Base-by-base conservation (phyloP, 345 rosid species). In the Leavenworthia alabamica region DNA sequence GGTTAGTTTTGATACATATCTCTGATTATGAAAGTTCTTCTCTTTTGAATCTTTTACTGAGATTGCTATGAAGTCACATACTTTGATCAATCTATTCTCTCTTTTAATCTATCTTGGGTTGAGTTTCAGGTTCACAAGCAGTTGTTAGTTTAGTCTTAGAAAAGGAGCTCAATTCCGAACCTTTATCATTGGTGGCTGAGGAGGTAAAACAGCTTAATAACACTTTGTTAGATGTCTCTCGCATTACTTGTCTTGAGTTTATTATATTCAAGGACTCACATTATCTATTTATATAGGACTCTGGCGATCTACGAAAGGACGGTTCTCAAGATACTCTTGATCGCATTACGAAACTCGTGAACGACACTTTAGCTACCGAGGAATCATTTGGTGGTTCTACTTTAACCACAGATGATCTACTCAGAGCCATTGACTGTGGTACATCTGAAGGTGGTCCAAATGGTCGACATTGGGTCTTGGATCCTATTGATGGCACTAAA, bases 401-500 rank as follows among this genome's bases (percentile, higher is more conserved):
- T 60, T 76, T 93, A 53, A 77, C 96, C 17, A 56, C 78, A 0
- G 85, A 87, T 61, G 92, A 84, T 73, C 76, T 93, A 16, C 81
- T 88, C 29, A 62, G 66, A 58, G 83, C 86, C 74, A 93, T 90
- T 68, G 97, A 93, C 45, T 61, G 73, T 43, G 96, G 97, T 28
- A 80, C 79, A 71, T 86, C 96, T 59, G 90, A 87, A 77, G 99
- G 99, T 64, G 97, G 99, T 70, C 68, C 92, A 43, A 66, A 44
- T 40, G 99, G 99, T 45, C 78, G 89, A 64, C 99, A 93, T 45
- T 93, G 99, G 99, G 90, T 93, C 68, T 81, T 93, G 71, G 99
- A 90, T 77, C 99, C 99, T 41, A 87, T 93, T 53, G 99, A 93
- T 66, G 97, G 99, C 27, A 93, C 99, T 15, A 93, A 93, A 84